Base-by-base conservation (phyloP, 2,329 filamentous ascomycete species). In the Parastagonospora avenae region DNA sequence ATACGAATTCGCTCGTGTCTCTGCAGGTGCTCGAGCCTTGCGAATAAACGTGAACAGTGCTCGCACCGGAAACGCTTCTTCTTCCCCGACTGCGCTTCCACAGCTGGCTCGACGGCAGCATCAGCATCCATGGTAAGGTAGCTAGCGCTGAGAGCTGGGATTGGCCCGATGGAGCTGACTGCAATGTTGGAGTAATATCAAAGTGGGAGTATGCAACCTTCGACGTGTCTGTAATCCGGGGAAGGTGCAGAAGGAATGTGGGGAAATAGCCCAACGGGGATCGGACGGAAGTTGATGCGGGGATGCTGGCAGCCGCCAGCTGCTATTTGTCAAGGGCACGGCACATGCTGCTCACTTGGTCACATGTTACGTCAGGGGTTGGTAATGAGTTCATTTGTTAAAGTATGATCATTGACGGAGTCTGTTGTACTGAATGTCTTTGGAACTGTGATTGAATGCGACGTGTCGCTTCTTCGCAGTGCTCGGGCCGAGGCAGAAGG, bases 1-100 rank as follows among this genome's bases (percentile, higher is more conserved):
- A 63, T 59, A 71, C 67, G 69, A 29, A 74, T 75, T 35, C 74
- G 64, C 52, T 76, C 73, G 64, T 76, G 74, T 8, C 74, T 66
- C 52, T 76, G 74, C 12, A 76, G 56, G 55, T 76, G 74, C 49
- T 76, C 74, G 9, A 76, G 60, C 16, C 74, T 67, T n/a, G 74
- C 66, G 54, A 73, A 70, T 31, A 62, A 51, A 27, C 70, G 57
- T 49, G 70, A 62, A 39, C 70, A 73, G 35, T 68, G 64, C 8
- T 53, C 50, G 42, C 70, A 73, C 48, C 67, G 61, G 50, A 72
- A 73, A 1, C 68, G 59, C 50, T 73, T 73, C 59, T 70, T 72
- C 60, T 71, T 72, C 54, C 60, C 66, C 44, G 57, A 42, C 46
- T 62, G 51, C 11, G 55, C 16, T 40, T 57, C 38, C 19, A 49